Evolutionary conservation across 2,329 filamentous ascomycete species (phyloP).

Genomic region (Nemania serpens): DNA sequence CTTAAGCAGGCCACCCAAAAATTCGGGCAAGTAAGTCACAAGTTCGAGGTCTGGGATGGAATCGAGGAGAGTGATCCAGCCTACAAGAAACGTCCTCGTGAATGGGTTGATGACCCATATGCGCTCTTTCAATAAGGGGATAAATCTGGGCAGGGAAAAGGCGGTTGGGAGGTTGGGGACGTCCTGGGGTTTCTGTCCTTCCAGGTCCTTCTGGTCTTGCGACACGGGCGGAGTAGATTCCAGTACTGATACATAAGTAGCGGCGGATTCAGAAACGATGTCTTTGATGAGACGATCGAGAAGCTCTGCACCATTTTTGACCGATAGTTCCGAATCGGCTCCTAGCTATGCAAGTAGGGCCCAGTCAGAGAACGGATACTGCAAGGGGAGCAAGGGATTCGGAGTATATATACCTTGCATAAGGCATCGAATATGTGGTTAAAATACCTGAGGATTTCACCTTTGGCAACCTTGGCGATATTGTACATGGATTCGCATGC

Average conservation of each 20-base stretch:
- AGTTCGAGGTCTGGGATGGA: conserved; percentile 96
- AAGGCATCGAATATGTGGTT: conserved; percentile 98
- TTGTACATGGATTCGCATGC: conserved; percentile 99
- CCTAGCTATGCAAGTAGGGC: conserved; percentile 66
- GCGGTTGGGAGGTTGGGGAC: conserved; percentile 71
- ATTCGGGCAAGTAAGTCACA: conserved; percentile 89
- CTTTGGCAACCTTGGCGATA: conserved; percentile 98
- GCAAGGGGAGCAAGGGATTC: neutral
- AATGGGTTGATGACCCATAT: conserved; percentile 95
- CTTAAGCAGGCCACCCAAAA: conserved; percentile 84
- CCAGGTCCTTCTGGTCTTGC: conserved; percentile 51
- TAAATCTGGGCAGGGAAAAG: conserved; percentile 89
- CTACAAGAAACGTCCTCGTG: conserved; percentile 91
- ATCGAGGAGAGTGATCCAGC: conserved; percentile 93
- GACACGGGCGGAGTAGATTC: conserved; percentile 56
- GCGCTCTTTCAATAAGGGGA: conserved; percentile 89
- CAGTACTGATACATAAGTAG: conserved; percentile 90
- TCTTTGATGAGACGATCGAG: conserved; percentile 95
- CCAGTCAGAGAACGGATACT: conserved; percentile 1
- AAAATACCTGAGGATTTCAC: conserved; percentile 95
- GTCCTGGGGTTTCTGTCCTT: conserved; percentile 43
- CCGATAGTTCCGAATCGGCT: conserved; percentile 92
- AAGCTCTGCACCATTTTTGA: conserved; percentile 96
- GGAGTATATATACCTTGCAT: conserved; percentile 71
- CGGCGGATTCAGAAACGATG: conserved; percentile 92